Evolutionary conservation across 306 rosid species (phyloP), one percentile per base, ranked within the genome.

Genomic region (Cajanus cajan): DNA sequence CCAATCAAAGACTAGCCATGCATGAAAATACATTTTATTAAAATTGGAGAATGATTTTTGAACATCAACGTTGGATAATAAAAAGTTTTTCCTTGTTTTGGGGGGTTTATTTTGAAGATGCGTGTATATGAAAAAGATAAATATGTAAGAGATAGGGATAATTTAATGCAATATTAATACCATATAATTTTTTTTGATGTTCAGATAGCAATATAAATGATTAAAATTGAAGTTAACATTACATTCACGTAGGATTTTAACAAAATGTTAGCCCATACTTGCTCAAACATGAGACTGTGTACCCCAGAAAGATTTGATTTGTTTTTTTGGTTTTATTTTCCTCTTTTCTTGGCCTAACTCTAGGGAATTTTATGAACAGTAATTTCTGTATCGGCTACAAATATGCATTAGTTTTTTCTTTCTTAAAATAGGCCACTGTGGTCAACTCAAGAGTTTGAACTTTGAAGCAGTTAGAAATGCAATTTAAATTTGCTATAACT

Each of bases 311-410:
- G 9, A 43, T 74, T 68, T 57, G 68, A 69, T 31, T 16, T 21
- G 18, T 34, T 51, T 21, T n/a, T 34, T 12, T 13, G 45, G 54
- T 51, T 70, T 59, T 33, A 2, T 47, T 47, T 13, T 14, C 41
- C 71, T 69, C 31, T 45, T 70, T 79, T 79, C 31, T 58, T 43
- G 61, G 70, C 61, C 19, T 28, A 31, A 41, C 71, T 69, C 4
- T 18, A 44, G 63, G 51, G n/a, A 57, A 28, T n/a, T 44, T 43
- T 16, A 58, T 70, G 37, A 68, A 77, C 58, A 25, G 12, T 65
- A 50, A 65, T 10, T 65, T 28, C 4, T 24, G 57, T 52, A 15
- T 25, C 63, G 7, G 55, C 40, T 48, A 65, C 64, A 36, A 76
- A 8, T 34, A 34, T 76, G 41, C 52, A 50, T 34, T 14, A 19